Percentiles rank a stretch among this genome's conserved stretches.
These are phyloP conservation scores for Penicillium sp. DNA, from an alignment of 2,329 filamentous ascomycete species.

Conservation along the genomic window DNA sequence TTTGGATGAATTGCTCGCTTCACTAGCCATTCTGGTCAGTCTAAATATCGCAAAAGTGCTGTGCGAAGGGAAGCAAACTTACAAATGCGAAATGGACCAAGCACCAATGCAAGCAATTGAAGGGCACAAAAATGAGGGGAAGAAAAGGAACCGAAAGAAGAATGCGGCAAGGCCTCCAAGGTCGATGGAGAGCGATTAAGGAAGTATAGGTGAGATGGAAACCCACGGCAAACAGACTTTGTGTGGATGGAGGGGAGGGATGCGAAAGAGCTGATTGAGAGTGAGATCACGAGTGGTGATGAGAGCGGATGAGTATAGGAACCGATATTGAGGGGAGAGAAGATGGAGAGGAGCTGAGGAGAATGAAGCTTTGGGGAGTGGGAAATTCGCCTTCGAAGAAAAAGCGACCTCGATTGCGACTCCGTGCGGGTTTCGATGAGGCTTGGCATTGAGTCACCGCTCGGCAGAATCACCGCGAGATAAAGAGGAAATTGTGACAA, in stretches of 20 bases:
- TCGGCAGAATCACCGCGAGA: conserved; percentile 26
- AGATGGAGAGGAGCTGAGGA: conserved; percentile 13
- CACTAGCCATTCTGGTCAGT: conserved; percentile 21
- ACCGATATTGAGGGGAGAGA: conserved; percentile 1
- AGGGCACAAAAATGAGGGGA: conserved; percentile 9
- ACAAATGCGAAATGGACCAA: conserved; percentile 29
- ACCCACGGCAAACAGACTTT: conserved; percentile 22
- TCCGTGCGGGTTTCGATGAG: conserved; percentile 24
- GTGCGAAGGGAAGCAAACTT: conserved; percentile 13
- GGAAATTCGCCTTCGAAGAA: conserved; percentile 25
- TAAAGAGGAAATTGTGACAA: too few species aligned
- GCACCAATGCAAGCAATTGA: conserved; percentile 21
- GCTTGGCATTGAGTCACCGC: conserved; percentile 20
- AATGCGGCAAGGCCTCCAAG: conserved; percentile 12
- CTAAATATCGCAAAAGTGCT: conserved; percentile 5
- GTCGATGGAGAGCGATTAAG: conserved; percentile 12
- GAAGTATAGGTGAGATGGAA: conserved; percentile 20
- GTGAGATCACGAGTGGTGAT: conserved; percentile 6
- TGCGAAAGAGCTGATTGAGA: conserved; percentile 12
- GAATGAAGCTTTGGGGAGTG: conserved; percentile 16
- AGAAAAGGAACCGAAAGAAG: conserved; percentile 10
- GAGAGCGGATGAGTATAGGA: conserved; percentile 3
- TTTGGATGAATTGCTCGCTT: conserved; percentile 21
- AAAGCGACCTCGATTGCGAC: conserved; percentile 23
- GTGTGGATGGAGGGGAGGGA: conserved; percentile 24